phyloP scores from a whole-genome alignment of 768 basidiomycete genomes.

The Lactifluus rugatus region DNA sequence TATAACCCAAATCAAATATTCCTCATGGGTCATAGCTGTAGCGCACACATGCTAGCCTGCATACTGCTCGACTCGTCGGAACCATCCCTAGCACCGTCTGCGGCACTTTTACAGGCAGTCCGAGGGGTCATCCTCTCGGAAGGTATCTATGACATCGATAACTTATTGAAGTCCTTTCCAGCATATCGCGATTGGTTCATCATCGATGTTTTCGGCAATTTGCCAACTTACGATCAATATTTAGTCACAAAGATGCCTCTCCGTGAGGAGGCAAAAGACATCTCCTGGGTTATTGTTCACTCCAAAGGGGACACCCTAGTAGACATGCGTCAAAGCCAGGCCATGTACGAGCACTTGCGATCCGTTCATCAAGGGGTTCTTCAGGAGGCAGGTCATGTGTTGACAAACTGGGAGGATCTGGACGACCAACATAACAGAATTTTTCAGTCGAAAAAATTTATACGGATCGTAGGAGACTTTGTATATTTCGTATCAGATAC shows the following conservation, averaged over 20 bases:
- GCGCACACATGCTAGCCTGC: conserved; percentile 69
- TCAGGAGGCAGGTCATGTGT: conserved; percentile 21
- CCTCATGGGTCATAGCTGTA: conserved; percentile 72
- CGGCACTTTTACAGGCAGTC: conserved; percentile 34
- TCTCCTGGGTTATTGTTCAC: conserved; percentile 66
- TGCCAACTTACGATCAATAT: conserved; percentile 38
- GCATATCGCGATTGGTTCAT: conserved; percentile 65
- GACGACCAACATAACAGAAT: conserved; percentile 47
- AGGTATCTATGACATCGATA: conserved; percentile 70
- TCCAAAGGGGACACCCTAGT: conserved; percentile 64
- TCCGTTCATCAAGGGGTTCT: conserved; percentile 27
- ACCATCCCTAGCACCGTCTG: conserved; percentile 38
- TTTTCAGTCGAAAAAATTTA: conserved; percentile 34
- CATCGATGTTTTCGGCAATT: conserved; percentile 47
- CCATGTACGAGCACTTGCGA: conserved; percentile 47
- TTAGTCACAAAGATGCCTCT: conserved; percentile 36
- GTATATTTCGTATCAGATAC: conserved; percentile 21
- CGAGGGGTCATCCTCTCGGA: conserved; percentile 56
- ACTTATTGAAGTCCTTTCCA: conserved; percentile 55
- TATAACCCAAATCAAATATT: conserved; percentile 39
- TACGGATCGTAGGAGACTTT: conserved; percentile 37
- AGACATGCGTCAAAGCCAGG: conserved; percentile 49
- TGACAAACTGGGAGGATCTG: conserved; percentile 33
- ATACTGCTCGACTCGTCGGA: conserved; percentile 50
- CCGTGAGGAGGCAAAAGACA: conserved; percentile 28